Conservation (phyloP, 768 basidiomycete genomes). For the Sarcodon sp. region DNA sequence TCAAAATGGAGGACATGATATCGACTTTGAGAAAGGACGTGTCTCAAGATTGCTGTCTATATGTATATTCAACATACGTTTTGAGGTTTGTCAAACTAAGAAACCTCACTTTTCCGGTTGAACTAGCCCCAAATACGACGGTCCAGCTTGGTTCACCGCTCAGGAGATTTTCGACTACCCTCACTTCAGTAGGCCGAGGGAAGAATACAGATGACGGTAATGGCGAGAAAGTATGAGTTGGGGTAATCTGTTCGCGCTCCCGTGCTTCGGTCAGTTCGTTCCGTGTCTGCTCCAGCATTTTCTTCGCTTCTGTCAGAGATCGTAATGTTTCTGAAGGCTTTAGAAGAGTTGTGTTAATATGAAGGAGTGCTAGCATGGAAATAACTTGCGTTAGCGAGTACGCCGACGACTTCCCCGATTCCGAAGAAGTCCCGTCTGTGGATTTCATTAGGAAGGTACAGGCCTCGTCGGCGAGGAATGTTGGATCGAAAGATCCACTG, state of each 20-base stretch:
- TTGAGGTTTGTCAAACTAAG: neutral
- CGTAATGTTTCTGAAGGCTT: constrained; percentile 73
- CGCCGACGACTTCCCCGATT: constrained; percentile 65
- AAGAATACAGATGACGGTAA: constrained; percentile 52
- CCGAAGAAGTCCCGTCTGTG: constrained; percentile 69
- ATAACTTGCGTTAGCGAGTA: constrained; percentile 54
- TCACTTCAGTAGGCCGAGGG: constrained; percentile 51
- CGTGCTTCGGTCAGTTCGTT: constrained; percentile 59
- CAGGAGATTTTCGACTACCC: constrained; percentile 50
- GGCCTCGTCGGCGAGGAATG: constrained; percentile 47
- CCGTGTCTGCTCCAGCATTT: constrained; percentile 65
- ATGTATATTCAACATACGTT: neutral
- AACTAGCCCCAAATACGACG: constrained; percentile 68
- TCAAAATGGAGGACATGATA: constrained; percentile 82
- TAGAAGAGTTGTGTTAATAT: constrained; percentile 2
- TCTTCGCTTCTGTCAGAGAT: constrained; percentile 66
- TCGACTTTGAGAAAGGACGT: constrained; percentile 52
- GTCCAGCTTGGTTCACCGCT: constrained; percentile 71
- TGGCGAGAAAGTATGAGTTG: constrained; percentile 68
- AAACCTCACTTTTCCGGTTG: constrained; percentile 57
- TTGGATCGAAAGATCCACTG: constrained; percentile 73
- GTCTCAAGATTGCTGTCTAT: constrained; percentile 67
- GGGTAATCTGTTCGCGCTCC: constrained; percentile 51
- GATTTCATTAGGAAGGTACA: constrained; percentile 46
- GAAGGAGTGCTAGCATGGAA: constrained; percentile 2